These are phyloP conservation scores for Trichoderma sp. DNA, from an alignment of 2,329 filamentous ascomycete genomes.

Conservation along the genomic window DNA sequence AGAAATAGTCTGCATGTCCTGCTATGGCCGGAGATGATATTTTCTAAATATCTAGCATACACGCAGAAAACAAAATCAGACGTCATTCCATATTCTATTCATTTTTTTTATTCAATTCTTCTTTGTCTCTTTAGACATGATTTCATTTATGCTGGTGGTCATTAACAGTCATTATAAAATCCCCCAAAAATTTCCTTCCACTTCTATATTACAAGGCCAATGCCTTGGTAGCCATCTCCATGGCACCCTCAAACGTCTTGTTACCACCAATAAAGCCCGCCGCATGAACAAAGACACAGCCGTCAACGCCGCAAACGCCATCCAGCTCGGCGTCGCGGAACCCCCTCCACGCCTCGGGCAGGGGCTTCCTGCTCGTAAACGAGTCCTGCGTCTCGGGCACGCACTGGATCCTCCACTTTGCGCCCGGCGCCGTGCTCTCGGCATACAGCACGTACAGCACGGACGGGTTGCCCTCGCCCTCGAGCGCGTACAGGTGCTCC, in stretches of 20 bases:
- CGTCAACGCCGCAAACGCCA: conserved; percentile 67
- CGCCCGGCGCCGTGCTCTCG: conserved; percentile 72
- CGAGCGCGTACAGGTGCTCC: conserved; percentile 89
- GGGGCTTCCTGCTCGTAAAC: conserved; percentile 87
- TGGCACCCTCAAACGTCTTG: conserved; percentile 84
- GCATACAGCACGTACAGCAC: conserved; percentile 91
- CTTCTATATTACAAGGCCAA: conserved; percentile 46
- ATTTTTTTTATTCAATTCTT: not conserved
- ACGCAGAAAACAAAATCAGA: not conserved
- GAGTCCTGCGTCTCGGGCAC: conserved; percentile 85
- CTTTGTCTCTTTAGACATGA: no score
- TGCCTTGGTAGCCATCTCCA: conserved; percentile 82
- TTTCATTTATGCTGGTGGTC: not conserved
- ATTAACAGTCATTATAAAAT: not conserved
- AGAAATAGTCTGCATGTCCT: no score
- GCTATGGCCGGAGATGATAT: not conserved
- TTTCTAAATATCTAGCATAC: not conserved
- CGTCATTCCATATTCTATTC: not conserved
- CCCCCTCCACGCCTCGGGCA: conserved; percentile 91
- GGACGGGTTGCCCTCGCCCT: conserved; percentile 56
- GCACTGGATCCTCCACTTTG: conserved; percentile 92
- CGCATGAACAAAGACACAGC: conserved; percentile 91
- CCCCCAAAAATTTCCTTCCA: not conserved
- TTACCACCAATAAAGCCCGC: conserved; percentile 96
- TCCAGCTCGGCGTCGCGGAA: conserved; percentile 86